A percentile compares a stretch with the other conserved stretches of the same genome.
Conservation (phyloP, 805 yeast genomes). For the Spathaspora arborariae region DNA sequence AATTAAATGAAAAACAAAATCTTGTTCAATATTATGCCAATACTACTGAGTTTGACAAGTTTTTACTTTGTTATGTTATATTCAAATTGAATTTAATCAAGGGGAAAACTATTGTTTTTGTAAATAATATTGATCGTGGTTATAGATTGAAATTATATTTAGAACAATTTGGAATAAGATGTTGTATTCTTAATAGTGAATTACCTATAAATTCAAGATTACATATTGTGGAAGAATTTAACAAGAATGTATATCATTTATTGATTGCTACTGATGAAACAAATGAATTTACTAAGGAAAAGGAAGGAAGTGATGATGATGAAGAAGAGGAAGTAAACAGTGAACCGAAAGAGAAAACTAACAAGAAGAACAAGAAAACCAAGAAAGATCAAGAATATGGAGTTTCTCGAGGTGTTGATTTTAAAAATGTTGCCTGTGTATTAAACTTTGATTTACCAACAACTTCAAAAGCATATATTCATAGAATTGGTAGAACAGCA, state of each 20-base stretch:
- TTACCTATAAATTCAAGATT: constrained; percentile 88
- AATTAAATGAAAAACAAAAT: constrained; percentile 41
- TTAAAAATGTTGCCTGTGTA: constrained; percentile 94
- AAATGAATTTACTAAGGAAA: constrained; percentile 49
- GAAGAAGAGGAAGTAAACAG: constrained; percentile 40
- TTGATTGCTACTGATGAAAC: constrained; percentile 95
- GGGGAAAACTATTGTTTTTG: constrained; percentile 89
- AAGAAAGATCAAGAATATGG: constrained; percentile 75
- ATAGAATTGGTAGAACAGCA: constrained; percentile 95
- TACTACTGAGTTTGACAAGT: constrained; percentile 87
- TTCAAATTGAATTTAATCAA: constrained; percentile 82
- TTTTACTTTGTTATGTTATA: constrained; percentile 83
- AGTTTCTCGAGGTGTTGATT: constrained; percentile 95
- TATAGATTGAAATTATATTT: constrained; percentile 85
- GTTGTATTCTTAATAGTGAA: constrained; percentile 88
- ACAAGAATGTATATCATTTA: constrained; percentile 80
- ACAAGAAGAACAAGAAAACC: constrained; percentile 30
- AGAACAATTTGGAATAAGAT: constrained; percentile 89
- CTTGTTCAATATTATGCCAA: constrained; percentile 83
- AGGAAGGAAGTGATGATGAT: constrained; percentile 34
- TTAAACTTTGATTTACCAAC: constrained; percentile 92
- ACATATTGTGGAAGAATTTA: constrained; percentile 93
- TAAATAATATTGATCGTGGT: constrained; percentile 92
- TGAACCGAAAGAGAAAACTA: constrained; percentile 13
- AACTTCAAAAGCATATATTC: constrained; percentile 84